phyloP scores from a whole-genome alignment of 495 filamentous ascomycete genomes.

The Darksidea phi region DNA sequence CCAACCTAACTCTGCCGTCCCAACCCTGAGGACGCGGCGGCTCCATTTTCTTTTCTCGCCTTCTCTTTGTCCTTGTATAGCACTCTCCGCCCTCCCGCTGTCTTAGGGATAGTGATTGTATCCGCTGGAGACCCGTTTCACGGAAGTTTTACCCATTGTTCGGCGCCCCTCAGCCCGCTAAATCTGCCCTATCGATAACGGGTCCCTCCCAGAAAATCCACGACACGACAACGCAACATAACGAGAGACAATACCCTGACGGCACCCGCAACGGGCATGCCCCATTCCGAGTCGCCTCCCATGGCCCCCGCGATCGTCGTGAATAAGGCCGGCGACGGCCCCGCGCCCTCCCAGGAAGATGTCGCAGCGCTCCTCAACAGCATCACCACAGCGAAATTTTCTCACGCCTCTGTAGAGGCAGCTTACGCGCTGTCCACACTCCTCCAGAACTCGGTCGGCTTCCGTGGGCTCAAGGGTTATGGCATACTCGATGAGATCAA shows the following conservation, averaged over 20 bases:
- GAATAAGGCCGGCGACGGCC: constrained; percentile 56
- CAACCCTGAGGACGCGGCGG: neutral
- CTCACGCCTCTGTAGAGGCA: constrained; percentile 82
- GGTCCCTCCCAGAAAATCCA: neutral
- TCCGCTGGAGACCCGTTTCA: neutral
- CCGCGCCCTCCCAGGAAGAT: constrained; percentile 69
- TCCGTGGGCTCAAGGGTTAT: constrained; percentile 70
- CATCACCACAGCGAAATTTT: constrained; percentile 77
- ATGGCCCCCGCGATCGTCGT: constrained; percentile 59
- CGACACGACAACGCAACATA: neutral
- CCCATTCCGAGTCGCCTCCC: constrained; percentile 61
- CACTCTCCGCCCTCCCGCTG: constrained; percentile 15
- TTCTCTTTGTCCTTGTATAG: constrained; percentile 6
- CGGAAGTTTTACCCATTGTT: neutral
- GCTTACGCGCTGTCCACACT: constrained; percentile 79
- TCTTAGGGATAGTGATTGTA: neutral
- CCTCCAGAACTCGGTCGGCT: constrained; percentile 74
- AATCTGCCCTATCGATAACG: constrained; percentile 18
- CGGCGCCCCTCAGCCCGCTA: neutral
- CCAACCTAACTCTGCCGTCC: constrained; percentile 16
- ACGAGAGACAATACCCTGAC: neutral
- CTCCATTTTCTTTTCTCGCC: neutral
- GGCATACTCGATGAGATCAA: constrained; percentile 68
- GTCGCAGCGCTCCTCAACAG: constrained; percentile 68
- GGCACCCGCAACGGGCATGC: constrained; percentile 50